Evolutionary conservation across 169 alveolate species (phyloP).

Genomic region (Plasmodium malariae): DNA sequence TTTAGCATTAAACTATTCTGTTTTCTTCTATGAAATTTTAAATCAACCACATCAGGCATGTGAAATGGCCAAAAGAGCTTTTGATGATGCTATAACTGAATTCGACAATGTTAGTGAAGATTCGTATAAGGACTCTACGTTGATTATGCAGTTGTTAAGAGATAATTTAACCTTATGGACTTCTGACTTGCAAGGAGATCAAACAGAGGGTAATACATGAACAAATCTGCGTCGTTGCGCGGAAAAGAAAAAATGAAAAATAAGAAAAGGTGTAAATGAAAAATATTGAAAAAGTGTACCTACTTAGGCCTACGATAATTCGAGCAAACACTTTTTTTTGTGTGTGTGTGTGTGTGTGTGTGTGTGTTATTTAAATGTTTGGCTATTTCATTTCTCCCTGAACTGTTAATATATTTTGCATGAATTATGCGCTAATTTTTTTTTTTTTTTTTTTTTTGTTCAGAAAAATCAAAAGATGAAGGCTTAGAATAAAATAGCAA

Average conservation of each 20-base stretch:
- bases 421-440: no score
- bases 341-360: no score
- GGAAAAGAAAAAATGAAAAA: no score
- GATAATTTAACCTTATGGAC: slow-evolving; percentile 98
- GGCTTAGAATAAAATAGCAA: slow-evolving; percentile 32
- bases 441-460: slow-evolving; percentile 6
- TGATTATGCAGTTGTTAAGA: slow-evolving; percentile 96
- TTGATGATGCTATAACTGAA: slow-evolving; percentile 97
- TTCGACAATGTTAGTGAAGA: slow-evolving; percentile 96
- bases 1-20: slow-evolving; percentile 97
- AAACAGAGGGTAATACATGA: slow-evolving; percentile 36
- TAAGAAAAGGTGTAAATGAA: no score
- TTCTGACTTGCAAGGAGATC: slow-evolving; percentile 91
- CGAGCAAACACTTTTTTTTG: no score
- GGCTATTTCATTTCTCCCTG: background rate
- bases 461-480: slow-evolving; percentile 75
- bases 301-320: no score
- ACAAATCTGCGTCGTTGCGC: background rate
- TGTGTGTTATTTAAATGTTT: no score
- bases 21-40: slow-evolving; percentile 98
- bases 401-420: background rate
- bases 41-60: slow-evolving; percentile 99
- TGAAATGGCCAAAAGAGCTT: slow-evolving; percentile 97
- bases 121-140: slow-evolving; percentile 95
- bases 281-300: no score